Conservation (phyloP, 139 green algal genomes). For the Haematococcus lacustris region DNA sequence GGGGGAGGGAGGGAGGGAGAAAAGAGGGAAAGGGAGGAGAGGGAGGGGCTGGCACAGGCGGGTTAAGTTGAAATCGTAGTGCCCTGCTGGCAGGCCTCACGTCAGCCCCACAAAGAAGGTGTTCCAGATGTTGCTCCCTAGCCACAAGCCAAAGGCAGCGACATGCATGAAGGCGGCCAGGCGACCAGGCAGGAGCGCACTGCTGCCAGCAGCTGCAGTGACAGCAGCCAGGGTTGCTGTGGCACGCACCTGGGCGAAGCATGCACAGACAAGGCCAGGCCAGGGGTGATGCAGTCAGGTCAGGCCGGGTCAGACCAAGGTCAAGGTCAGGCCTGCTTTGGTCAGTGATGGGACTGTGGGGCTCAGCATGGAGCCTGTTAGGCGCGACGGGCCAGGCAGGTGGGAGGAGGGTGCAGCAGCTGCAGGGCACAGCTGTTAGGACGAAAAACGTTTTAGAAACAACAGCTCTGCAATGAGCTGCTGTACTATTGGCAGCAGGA, state of each 20-base stretch:
- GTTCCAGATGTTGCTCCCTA: conserved; percentile 12
- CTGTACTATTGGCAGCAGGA: no score
- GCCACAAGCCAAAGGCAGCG: conserved; percentile 7
- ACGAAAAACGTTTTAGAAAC: no score
- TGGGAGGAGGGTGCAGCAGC: no score
- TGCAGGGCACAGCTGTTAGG: no score
- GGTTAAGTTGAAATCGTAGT: no score
- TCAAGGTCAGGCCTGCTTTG: background rate
- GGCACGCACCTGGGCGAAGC: conserved; percentile 3
- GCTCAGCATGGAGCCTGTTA: background rate
- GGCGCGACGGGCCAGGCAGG: background rate
- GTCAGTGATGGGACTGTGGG: background rate
- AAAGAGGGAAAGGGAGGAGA: no score
- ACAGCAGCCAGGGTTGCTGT: conserved; percentile 8
- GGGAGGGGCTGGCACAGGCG: no score
- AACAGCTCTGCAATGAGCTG: no score
- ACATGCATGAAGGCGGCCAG: conserved; percentile 22
- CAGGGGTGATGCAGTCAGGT: background rate
- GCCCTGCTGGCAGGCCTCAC: no score
- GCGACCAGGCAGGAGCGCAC: conserved; percentile 8
- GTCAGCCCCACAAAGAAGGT: conserved; percentile 39
- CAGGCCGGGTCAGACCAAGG: background rate
- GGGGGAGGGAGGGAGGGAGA: no score
- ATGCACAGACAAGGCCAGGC: background rate
- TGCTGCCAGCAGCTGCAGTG: conserved; percentile 5